Evolutionary conservation across 768 basidiomycete species (phyloP).

Genomic region (Rhizopogon rudus): DNA sequence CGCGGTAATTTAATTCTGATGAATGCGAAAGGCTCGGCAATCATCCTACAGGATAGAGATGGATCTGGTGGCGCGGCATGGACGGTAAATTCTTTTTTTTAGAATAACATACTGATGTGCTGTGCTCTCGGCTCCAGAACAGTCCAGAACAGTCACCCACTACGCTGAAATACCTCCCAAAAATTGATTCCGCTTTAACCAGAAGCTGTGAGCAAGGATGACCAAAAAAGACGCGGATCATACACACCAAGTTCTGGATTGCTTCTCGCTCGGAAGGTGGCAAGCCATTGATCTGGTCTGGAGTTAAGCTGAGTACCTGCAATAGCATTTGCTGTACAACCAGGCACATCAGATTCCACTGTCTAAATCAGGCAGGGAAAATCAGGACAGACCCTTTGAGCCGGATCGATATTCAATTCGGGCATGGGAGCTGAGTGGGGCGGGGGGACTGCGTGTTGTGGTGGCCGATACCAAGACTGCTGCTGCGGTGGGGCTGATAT

Average conservation of each 20-base stretch:
- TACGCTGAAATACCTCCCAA: slow-evolving; percentile 28
- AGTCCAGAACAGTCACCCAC: not conserved
- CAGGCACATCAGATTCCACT: slow-evolving; percentile 11
- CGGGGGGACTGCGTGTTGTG: slow-evolving; percentile 10
- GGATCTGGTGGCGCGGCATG: not conserved
- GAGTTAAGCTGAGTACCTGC: slow-evolving; percentile 79
- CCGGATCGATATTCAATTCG: slow-evolving; percentile 37
- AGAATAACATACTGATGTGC: not conserved
- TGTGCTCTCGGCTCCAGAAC: not conserved
- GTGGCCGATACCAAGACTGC: slow-evolving; percentile 26
- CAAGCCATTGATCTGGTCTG: slow-evolving; percentile 77
- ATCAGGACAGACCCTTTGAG: slow-evolving; percentile 39
- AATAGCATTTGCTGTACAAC: slow-evolving; percentile 68
- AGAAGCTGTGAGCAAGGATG: not conserved
- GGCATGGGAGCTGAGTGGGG: slow-evolving; percentile 31
- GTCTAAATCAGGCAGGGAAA: slow-evolving; percentile 11
- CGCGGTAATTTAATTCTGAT: not conserved
- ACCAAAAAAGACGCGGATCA: slow-evolving; percentile 20
- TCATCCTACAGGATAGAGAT: not conserved
- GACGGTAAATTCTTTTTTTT: not conserved
- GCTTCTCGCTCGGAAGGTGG: slow-evolving; percentile 75
- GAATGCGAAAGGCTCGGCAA: not conserved
- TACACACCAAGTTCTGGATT: slow-evolving; percentile 71
- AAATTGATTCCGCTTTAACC: slow-evolving; percentile 28
- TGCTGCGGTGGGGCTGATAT: slow-evolving; percentile 19